Evolutionary conservation across 2,329 filamentous ascomycete genomes (phyloP), one percentile per base, ranked within the genome.

Genomic region (Aspergillus awamori): DNA sequence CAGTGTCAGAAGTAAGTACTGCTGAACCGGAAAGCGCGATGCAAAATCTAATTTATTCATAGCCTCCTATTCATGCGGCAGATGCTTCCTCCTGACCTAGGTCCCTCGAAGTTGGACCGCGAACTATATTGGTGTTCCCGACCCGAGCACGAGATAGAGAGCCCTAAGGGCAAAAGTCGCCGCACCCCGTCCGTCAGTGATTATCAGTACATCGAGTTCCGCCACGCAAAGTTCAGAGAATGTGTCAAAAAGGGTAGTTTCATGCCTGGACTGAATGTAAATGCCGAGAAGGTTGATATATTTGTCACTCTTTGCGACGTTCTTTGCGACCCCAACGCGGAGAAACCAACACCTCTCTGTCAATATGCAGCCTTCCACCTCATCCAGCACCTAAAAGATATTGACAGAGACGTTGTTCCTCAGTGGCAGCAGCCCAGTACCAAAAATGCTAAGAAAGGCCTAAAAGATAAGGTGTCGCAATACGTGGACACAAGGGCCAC

Each of bases 281-380:
- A 51, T 51, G n/a, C 26, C 8, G 24, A 51, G 8, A 51, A 51
- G 26, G 47, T 51, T 5, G 15, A 51, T 5, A 51, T 51, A 4
- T 51, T 51, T 20, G 47, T 51, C 7, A 51, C 47, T 13, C 47
- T 51, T 11, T 51, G 47, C 26, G 47, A 51, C n/a, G n/a, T 51
- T 17, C 47, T 51, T 51, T 51, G 47, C 17, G 47, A 28, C 8
- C n/a, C 28, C 7, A 28, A n/a, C 11, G 26, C 10, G 8, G 47
- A 33, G 7, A 10, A 26, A 10, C 26, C 15, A 2, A 17, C n/a
- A 10, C 11, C 47, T 33, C 26, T 51, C 4, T 28, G n/a, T 20
- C 26, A 51, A 20, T 51, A 51, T 20, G 47, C 47, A 15, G 26
- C 47, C 10, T 51, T 17, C 4, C 28, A 51, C 17, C 24, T 51